Evolutionary conservation across 23 red algal species (phyloP), one percentile per base, ranked within the genome.

Genomic region (Agarophyton chilense): DNA sequence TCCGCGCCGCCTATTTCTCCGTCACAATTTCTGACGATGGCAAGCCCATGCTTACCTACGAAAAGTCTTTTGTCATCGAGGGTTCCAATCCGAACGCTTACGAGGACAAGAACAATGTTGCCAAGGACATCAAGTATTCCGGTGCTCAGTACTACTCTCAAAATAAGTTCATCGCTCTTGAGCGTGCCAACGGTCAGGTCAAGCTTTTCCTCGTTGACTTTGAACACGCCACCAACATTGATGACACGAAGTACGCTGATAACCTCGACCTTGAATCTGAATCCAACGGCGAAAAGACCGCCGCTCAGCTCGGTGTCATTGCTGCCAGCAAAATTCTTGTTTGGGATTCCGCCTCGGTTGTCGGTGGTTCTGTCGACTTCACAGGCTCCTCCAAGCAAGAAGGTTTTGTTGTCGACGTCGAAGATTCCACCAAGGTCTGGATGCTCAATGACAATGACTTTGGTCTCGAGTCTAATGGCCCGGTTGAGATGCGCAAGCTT

Each of bases 361-460:
- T 72, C 2, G 92, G 92, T 36, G 92, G 92, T 36, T 77, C 72
- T 16, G 39, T 63, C 16, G 14, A 89, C 72, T 94, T 74, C 45
- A 52, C 45, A 16, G 81, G 64, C 11, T 40, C 72, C 26, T 36
- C 66, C 40, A 94, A 88, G 74, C 46, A 81, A 72, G 92, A 88
- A 45, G 92, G 83, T 24, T 61, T 94, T 14, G 92, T 81, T 5
- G 38, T 94, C 10, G 82, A 87, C 42, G 62, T 82, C 42, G 33
- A 80, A 17, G 72, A 65, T 24, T 43, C 53, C 42, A 84, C 51
- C 19, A 72, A 72, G 28, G 68, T 86, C 1, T 84, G 79, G 63
- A 68, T 89, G 42, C 46, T 84, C 49, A 66, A 85, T 28, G 92
- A 88, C 76, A 94, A 77, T 55, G 82, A 89, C 44, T 94, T 94